Base-by-base conservation (phyloP, 495 filamentous ascomycete species). In the Bryoglossum gracile region DNA sequence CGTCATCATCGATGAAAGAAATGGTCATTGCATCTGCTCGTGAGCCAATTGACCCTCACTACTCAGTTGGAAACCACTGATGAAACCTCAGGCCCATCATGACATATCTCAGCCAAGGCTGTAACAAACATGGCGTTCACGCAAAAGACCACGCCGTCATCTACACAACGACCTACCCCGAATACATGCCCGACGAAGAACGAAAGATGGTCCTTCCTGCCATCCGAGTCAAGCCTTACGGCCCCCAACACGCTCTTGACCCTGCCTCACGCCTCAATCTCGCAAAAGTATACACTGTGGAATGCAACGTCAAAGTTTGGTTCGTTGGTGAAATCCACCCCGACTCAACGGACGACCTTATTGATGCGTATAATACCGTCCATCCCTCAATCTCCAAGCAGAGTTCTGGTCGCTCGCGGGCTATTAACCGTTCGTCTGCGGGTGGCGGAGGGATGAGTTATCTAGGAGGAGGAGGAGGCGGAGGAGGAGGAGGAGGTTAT, bases 21-120 rank as follows among this genome's bases (percentile, higher is more conserved):
- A 38, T 9, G 51, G 48, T 1, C 53, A 55, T 30, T 52, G 43
- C 23, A 45, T 48, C 14, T 55, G 51, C 40, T 13, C 55, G 51
- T 58, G 34, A 52, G 56, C 51, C 21, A n/a, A 16, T 41, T 11
- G 5, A 11, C 22, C 3, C 3, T 6, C 45, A 14, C 4, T 16
- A 21, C 5, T 38, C 14, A 11, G 3, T 10, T 10, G 14, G 10
- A 48, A 25, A 2, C 8, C 0, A 17, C 25, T 49, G 26, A 42
- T 3, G 0, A 1, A 14, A 16, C 22, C 2, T 8, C 9, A 55
- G 53, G n/a, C 44, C 54, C 4, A 45, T 57, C 8, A 26, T 48
- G 35, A 53, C 54, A 0, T 57, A 57, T 23, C 11, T 14, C 3
- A 30, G 40, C 3, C 36, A 38, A 33, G 54, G 38, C 1, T 34